phyloP scores from a whole-genome alignment of 2,329 filamentous ascomycete genomes.

The Helotiales sp. region DNA sequence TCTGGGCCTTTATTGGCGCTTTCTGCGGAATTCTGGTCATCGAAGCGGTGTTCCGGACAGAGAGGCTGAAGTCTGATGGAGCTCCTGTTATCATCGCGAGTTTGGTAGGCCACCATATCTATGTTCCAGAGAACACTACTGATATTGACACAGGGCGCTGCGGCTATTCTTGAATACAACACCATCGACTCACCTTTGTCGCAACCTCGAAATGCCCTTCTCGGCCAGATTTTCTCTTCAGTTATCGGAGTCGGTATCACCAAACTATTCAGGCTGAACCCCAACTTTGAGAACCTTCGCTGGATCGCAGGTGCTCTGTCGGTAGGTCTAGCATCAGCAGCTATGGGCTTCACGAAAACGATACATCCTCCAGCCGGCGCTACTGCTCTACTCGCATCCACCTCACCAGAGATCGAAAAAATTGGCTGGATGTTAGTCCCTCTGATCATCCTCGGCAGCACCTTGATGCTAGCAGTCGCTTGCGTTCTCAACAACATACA shows the following conservation, averaged over 20 bases:
- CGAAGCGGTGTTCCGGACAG: conserved; percentile 58
- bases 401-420: conserved; percentile 56
- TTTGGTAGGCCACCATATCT: conserved; percentile 59
- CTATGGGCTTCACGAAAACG: conserved; percentile 72
- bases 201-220: conserved; percentile 71
- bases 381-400: conserved; percentile 71
- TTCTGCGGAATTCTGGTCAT: conserved; percentile 66
- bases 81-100: conserved; percentile 70
- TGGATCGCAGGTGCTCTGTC: conserved; percentile 70
- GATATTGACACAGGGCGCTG: conserved; percentile 57
- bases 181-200: conserved; percentile 73
- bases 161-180: conserved; percentile 77
- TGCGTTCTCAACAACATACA: conserved; percentile 73
- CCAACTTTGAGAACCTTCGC: conserved; percentile 56
- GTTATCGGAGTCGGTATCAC: conserved; percentile 64
- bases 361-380: conserved; percentile 77
- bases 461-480: conserved; percentile 66
- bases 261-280: conserved; percentile 64
- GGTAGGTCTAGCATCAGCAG: conserved; percentile 64
- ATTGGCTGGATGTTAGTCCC: conserved; percentile 74
- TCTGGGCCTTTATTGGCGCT: conserved; percentile 69
- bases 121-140: not conserved
- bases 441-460: conserved; percentile 63
- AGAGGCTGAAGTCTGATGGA: conserved; percentile 56
- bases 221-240: conserved; percentile 69